Percentiles rank a stretch among this genome's conserved stretches.
These are phyloP conservation scores for Choanephora cucurbitarum DNA, from an alignment of 371 early-diverging fungal genomes.

Conservation along the genomic window DNA sequence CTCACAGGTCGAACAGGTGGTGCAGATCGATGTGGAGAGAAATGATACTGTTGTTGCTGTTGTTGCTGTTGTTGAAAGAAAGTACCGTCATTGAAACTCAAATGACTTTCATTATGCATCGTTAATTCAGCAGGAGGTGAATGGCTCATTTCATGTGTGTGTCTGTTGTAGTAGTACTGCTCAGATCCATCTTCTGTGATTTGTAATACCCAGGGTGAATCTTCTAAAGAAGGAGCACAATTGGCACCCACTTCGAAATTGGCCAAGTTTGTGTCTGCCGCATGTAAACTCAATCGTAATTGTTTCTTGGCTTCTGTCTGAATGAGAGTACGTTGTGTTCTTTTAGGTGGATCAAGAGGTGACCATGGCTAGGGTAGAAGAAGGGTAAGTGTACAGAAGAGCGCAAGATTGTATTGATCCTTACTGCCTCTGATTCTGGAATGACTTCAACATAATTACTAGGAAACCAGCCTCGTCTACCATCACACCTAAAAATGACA, in stretches of 20 bases:
- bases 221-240: no score
- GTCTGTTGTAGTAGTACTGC: slow-evolving; percentile 53
- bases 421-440: slow-evolving; percentile 9
- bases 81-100: neutral
- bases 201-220: slow-evolving; percentile 51
- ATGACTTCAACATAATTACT: slow-evolving; percentile 76
- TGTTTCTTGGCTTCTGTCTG: slow-evolving; percentile 11
- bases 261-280: neutral
- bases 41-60: neutral
- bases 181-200: slow-evolving; percentile 61
- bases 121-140: slow-evolving; percentile 43
- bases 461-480: slow-evolving; percentile 87
- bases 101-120: neutral
- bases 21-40: neutral
- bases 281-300: slow-evolving; percentile 29
- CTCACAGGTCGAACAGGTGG: neutral
- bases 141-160: slow-evolving; percentile 58
- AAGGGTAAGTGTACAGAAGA: slow-evolving; percentile 59
- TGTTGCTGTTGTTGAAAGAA: neutral
- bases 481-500: slow-evolving; percentile 48
- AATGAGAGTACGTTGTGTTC: slow-evolving; percentile 12
- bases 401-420: slow-evolving; percentile 32
- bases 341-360: slow-evolving; percentile 9
- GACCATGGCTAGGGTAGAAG: slow-evolving; percentile 13
- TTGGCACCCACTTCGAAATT: no score